Evolutionary conservation across 1,139 yeast species (phyloP), one percentile per base, ranked within the genome.

Genomic region (Kazachstania sp.): DNA sequence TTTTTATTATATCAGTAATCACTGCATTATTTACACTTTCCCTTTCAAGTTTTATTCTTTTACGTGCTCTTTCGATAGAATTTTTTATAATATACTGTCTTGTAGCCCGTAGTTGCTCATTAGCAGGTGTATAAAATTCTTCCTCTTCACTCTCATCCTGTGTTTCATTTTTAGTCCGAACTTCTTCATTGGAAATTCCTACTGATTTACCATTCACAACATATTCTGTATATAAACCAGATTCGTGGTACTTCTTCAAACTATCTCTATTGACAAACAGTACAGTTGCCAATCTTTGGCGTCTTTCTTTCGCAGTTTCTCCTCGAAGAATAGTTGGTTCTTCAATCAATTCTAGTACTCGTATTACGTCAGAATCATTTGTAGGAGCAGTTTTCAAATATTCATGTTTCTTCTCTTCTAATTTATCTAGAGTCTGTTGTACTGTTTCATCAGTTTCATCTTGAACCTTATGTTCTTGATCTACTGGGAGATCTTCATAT

Each of bases 91-190:
- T 72, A 2, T 56, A 52, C 37, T 68, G 63, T 45, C 97, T 72
- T 0, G 79, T 73, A 1, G 71, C 68, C n/a, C 74, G 66, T 18
- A 88, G 65, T n/a, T 72, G 76, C 6, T 69, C 67, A 0, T 77
- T 65, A 0, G 95, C 96, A 0, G 95, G 95, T 0, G 96, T 87
- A 60, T 81, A 87, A 59, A 84, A 87, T 51, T 86, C 95, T 3
- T 76, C 83, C 3, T 72, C 79, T 3, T 47, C 48, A 6, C 42
- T 40, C 39, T 49, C 53, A 3, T 44, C 49, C 0, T 70, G 77
- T 0, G 66, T 73, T 1, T 67, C 74, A 3, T 51, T 61, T 1
- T 57, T 68, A 3, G 56, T 69, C 18, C 54, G 65, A 3, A 57
- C 65, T 15, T 57, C 65, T 11, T 50, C 57, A 4, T 55, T 64